Evolutionary conservation across 345 rosid genomes (phyloP).

Genomic region (Raphanus raphanistrum): DNA sequence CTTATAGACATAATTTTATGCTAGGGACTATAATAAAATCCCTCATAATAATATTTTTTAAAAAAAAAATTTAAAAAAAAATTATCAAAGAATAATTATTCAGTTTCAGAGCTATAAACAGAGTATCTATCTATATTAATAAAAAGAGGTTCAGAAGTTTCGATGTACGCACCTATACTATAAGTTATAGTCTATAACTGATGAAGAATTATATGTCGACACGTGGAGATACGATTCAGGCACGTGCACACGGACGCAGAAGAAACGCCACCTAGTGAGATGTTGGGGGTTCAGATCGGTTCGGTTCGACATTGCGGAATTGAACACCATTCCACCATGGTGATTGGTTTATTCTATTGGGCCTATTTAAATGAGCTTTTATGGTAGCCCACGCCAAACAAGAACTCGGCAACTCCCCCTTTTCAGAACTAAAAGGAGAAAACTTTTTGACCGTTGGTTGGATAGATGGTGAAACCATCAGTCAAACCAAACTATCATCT

Average conservation of each 20-base stretch:
- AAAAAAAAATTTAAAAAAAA: too few relatives aligned
- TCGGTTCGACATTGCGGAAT: not conserved
- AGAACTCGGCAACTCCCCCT: not conserved
- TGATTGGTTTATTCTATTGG: not conserved
- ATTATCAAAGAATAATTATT: too few relatives aligned
- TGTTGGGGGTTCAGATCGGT: not conserved
- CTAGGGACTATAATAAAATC: not conserved
- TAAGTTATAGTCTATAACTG: too few relatives aligned
- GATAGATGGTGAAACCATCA: slow-evolving; percentile 18
- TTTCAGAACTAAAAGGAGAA: not conserved
- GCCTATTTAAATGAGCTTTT: not conserved
- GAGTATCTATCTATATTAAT: too few relatives aligned
- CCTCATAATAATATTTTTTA: too few relatives aligned
- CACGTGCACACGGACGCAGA: slow-evolving; percentile 12
- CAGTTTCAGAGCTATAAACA: not conserved
- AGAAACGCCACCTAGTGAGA: not conserved
- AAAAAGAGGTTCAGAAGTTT: too few relatives aligned
- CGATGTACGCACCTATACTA: too few relatives aligned
- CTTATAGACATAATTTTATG: not conserved
- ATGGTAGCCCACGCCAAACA: not conserved
- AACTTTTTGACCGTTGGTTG: slow-evolving; percentile 13
- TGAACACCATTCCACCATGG: not conserved
- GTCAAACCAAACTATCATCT: slow-evolving; percentile 21
- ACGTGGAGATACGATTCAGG: slow-evolving; percentile 11
- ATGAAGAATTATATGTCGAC: not conserved